A percentile compares a stretch with the other conserved stretches of the same genome.
phyloP scores from a whole-genome alignment of 805 yeast genomes.

The Nakazawaea ernobii region DNA sequence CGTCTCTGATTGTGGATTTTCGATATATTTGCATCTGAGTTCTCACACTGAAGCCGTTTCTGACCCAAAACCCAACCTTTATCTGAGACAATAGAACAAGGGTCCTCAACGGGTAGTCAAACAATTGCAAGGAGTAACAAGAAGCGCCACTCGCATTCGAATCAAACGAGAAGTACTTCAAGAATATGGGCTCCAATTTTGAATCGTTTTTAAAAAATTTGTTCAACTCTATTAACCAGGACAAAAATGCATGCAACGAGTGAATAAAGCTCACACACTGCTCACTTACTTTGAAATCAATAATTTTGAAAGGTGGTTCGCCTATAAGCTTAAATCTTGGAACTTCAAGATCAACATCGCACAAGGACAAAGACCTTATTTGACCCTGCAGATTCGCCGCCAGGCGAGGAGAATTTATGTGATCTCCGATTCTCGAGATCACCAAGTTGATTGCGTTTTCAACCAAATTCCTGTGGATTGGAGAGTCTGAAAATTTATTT shows the following conservation, averaged over 20 bases:
- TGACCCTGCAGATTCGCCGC: constrained; percentile 21
- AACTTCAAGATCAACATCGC: constrained; percentile 5
- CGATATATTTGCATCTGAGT: constrained; percentile 78
- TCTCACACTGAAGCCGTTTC: constrained; percentile 81
- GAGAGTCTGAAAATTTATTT: constrained; percentile 15
- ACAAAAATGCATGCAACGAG: constrained; percentile 69
- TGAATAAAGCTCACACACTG: constrained; percentile 67
- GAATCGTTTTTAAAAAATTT: constrained; percentile 19
- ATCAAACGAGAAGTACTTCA: constrained; percentile 10
- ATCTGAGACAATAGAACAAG: constrained; percentile 78
- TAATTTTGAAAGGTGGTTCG: constrained; percentile 18
- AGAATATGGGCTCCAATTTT: constrained; percentile 16
- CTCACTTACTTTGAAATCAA: constrained; percentile 36
- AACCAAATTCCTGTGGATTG: constrained; percentile 12
- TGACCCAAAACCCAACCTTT: constrained; percentile 87
- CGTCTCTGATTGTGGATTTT: constrained; percentile 73
- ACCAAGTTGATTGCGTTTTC: constrained; percentile 28
- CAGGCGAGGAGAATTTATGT: constrained; percentile 26
- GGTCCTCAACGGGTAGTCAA: constrained; percentile 75
- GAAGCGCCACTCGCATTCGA: constrained; percentile 2
- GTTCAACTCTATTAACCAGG: constrained; percentile 63
- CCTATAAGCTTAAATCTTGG: constrained; percentile 12
- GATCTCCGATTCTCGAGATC: constrained; percentile 22
- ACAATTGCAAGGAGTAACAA: constrained; percentile 24
- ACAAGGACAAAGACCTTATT: constrained; percentile 18